These are phyloP conservation scores for Boletus rubroflammeus DNA, from an alignment of 768 basidiomycete species.

Conservation along the genomic window DNA sequence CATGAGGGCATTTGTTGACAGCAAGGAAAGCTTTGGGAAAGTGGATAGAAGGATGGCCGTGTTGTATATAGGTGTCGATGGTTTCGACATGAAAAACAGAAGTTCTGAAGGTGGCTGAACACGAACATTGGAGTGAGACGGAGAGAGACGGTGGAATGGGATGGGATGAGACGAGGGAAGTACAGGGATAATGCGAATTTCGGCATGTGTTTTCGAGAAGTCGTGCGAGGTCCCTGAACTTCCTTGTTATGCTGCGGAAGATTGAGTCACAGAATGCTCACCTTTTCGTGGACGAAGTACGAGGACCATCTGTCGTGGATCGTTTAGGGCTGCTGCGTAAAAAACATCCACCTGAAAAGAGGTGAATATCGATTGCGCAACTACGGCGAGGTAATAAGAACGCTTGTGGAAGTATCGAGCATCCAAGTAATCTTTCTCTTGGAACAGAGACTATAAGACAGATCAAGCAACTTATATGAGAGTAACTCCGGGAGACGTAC, in stretches of 20 bases:
- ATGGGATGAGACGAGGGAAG: slow-evolving; percentile 61
- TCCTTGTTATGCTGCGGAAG: slow-evolving; percentile 2
- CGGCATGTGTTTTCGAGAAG: slow-evolving; percentile 64
- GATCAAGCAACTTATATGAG: not conserved
- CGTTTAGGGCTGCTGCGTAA: slow-evolving; percentile 55
- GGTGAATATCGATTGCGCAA: slow-evolving; percentile 59
- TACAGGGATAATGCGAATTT: slow-evolving; percentile 72
- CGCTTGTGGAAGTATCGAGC: slow-evolving; percentile 90
- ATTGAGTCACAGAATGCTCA: slow-evolving; percentile 31
- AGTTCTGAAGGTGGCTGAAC: slow-evolving; percentile 25
- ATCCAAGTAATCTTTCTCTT: slow-evolving; percentile 92
- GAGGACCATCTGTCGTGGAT: slow-evolving; percentile 64
- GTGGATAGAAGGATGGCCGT: slow-evolving; percentile 54
- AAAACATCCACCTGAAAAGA: slow-evolving; percentile 52
- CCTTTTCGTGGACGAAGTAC: slow-evolving; percentile 57
- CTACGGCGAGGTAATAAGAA: slow-evolving; percentile 80
- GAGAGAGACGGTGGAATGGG: slow-evolving; percentile 64
- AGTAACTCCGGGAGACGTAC: slow-evolving; percentile 40
- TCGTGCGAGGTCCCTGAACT: slow-evolving; percentile 50
- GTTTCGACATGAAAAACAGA: slow-evolving; percentile 19
- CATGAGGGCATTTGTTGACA: slow-evolving; percentile 47
- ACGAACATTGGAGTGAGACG: slow-evolving; percentile 67
- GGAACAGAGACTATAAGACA: slow-evolving; percentile 62
- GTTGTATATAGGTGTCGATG: slow-evolving; percentile 79
- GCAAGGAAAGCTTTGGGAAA: slow-evolving; percentile 37